Conservation (phyloP, 768 basidiomycete genomes). For the Mycena filopes region DNA sequence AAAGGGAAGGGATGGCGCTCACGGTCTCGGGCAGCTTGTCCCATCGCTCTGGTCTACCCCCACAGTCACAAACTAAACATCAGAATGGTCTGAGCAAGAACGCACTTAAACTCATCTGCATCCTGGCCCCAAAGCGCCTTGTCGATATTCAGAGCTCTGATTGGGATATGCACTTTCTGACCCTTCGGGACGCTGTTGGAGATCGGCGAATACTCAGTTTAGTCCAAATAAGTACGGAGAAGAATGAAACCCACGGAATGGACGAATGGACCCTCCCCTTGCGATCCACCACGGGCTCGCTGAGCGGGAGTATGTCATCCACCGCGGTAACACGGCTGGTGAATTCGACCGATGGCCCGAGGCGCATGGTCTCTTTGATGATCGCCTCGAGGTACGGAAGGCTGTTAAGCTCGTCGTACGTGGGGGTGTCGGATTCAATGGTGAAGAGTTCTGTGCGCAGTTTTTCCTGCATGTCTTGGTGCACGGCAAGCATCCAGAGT, state of each 20-base stretch:
- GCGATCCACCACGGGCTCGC: neutral
- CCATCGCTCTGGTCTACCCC: conserved; percentile 15
- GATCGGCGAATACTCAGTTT: neutral
- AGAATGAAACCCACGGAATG: neutral
- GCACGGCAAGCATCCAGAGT: neutral
- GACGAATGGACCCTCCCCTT: neutral
- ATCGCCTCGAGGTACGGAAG: neutral
- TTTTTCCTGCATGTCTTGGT: neutral
- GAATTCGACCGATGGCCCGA: neutral
- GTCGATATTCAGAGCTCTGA: neutral
- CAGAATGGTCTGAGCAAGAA: neutral
- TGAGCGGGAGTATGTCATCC: neutral
- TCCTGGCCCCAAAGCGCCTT: conserved; percentile 7
- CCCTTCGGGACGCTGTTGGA: neutral
- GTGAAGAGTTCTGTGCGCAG: neutral
- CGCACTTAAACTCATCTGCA: conserved; percentile 1
- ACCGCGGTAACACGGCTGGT: neutral
- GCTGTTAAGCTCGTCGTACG: neutral
- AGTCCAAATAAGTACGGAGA: neutral
- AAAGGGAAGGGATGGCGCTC: neutral
- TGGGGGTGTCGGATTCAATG: neutral
- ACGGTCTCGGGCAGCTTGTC: neutral
- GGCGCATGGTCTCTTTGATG: neutral
- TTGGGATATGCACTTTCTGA: neutral
- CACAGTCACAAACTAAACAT: too few species aligned